Evolutionary conservation across 2,329 filamentous ascomycete genomes (phyloP).

Genomic region (Apiospora koreana): DNA sequence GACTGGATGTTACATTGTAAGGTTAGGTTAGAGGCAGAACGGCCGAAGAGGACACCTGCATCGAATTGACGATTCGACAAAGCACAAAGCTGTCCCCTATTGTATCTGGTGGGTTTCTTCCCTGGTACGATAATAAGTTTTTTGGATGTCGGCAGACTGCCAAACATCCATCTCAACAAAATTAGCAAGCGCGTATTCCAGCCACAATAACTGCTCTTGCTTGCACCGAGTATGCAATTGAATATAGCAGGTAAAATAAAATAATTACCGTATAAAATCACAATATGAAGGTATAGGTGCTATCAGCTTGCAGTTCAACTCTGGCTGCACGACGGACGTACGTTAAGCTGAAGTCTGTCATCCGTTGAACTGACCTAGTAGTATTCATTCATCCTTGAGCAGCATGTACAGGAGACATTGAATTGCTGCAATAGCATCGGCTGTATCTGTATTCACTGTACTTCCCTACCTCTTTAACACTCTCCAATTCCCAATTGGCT

Average conservation of each 20-base stretch:
- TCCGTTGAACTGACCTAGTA: neutral
- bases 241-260: neutral
- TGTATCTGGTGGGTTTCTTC: neutral
- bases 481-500: neutral
- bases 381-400: neutral
- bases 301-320: neutral
- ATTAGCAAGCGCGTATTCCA: neutral
- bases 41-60: conserved; percentile 5
- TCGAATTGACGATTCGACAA: neutral
- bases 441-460: conserved; percentile 1
- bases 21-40: neutral
- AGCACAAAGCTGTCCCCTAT: neutral
- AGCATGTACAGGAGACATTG: neutral
- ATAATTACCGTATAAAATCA: too few relatives aligned
- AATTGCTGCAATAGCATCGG: neutral
- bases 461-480: neutral
- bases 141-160: neutral
- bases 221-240: neutral
- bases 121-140: neutral
- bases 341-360: neutral
- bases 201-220: neutral
- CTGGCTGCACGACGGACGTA: too few relatives aligned
- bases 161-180: neutral
- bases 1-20: conserved; percentile 1
- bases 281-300: too few relatives aligned